Conservation (phyloP, 768 basidiomycete genomes). For the Leccinum uliginosum region DNA sequence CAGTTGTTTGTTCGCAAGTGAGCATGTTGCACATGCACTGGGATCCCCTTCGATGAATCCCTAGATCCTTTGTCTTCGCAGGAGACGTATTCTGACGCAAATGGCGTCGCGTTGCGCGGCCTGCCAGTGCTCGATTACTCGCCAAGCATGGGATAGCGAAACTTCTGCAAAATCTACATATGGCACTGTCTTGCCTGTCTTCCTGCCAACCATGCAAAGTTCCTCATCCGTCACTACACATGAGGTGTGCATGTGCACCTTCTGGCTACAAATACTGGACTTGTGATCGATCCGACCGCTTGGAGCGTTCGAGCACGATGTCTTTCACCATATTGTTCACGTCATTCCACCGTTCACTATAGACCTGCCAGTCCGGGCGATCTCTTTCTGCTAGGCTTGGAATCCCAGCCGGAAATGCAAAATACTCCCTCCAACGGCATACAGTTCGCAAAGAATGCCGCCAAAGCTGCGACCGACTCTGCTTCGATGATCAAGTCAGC, state of each 20-base stretch:
- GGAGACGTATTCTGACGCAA: slow-evolving; percentile 1
- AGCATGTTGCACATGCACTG: neutral
- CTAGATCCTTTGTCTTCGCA: neutral
- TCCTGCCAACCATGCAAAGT: no score
- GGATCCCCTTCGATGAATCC: neutral
- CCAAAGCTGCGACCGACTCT: neutral
- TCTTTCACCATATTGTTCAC: neutral
- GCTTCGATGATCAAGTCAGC: neutral
- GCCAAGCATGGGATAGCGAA: no score
- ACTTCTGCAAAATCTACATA: no score
- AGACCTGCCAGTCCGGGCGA: neutral
- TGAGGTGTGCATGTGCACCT: no score
- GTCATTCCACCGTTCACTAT: neutral
- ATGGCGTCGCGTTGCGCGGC: no score
- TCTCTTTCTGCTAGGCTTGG: neutral
- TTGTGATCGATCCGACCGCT: no score
- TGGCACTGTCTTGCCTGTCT: no score
- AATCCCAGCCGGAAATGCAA: neutral
- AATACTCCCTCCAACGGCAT: neutral
- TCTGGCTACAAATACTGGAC: no score
- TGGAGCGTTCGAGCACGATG: no score
- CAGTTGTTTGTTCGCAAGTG: neutral
- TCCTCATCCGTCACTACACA: no score
- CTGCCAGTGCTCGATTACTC: no score
- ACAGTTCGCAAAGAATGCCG: neutral